These are phyloP conservation scores for Yamadazyma buinensis DNA, from an alignment of 1,139 yeast species.

Conservation along the genomic window DNA sequence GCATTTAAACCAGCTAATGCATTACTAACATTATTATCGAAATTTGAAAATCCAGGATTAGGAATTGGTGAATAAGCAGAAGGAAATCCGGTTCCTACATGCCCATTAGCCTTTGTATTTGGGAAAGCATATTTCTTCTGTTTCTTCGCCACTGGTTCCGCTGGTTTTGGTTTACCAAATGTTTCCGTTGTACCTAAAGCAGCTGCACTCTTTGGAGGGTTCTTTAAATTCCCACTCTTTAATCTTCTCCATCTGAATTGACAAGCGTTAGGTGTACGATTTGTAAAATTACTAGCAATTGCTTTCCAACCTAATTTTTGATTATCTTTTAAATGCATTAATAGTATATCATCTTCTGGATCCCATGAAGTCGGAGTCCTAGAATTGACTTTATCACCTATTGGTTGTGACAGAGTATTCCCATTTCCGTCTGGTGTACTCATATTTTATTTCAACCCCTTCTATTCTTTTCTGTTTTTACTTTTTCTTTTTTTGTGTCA, in stretches of 20 bases:
- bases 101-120: constrained; percentile 14
- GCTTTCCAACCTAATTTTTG: constrained; percentile 78
- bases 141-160: constrained; percentile 16
- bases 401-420: constrained; percentile 2
- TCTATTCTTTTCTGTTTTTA: not conserved
- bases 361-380: constrained; percentile 74
- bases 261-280: constrained; percentile 75
- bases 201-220: constrained; percentile 46
- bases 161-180: constrained; percentile 7
- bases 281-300: constrained; percentile 61
- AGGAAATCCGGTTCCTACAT: constrained; percentile 24
- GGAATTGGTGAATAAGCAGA: constrained; percentile 36
- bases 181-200: constrained; percentile 14
- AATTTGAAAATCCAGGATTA: constrained; percentile 39
- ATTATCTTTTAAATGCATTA: constrained; percentile 67
- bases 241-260: constrained; percentile 78
- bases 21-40: constrained; percentile 40
- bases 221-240: constrained; percentile 59
- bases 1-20: constrained; percentile 50
- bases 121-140: constrained; percentile 21
- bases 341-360: constrained; percentile 63
- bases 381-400: constrained; percentile 11
- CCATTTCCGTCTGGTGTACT: constrained; percentile 2
- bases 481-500: too few relatives aligned
- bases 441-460: not conserved